These are phyloP conservation scores for Sporothrix brunneoviolacea DNA, from an alignment of 2,329 filamentous ascomycete species.

Conservation along the genomic window DNA sequence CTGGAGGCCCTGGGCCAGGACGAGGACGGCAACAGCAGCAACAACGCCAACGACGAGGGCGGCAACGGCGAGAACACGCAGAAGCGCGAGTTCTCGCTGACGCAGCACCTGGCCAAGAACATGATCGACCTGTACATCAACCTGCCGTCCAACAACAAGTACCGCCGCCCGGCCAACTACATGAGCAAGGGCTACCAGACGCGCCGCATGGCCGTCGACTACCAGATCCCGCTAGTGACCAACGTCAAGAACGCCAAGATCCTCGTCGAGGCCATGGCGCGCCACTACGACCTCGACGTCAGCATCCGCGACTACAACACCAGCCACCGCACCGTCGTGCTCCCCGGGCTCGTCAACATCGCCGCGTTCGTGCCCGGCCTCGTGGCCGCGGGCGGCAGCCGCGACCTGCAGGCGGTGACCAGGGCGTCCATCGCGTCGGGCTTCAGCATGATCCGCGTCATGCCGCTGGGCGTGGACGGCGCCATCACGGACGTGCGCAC, in stretches of 20 bases:
- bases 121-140: conserved; percentile 99
- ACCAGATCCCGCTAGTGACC: conserved; percentile 93
- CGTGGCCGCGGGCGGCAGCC: conserved; percentile 53
- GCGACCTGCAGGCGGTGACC: conserved; percentile 63
- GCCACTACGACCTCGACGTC: conserved; percentile 80
- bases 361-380: conserved; percentile 75
- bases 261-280: conserved; percentile 84
- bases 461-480: conserved; percentile 67
- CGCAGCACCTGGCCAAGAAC: conserved; percentile 94
- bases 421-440: conserved; percentile 68
- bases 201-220: conserved; percentile 93
- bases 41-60: too few relatives aligned
- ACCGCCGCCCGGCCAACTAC: conserved; percentile 92
- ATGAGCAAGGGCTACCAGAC: conserved; percentile 98
- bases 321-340: conserved; percentile 68
- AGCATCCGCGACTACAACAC: conserved; percentile 84
- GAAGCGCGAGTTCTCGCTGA: conserved; percentile 93
- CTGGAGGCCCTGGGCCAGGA: conserved; percentile 76
- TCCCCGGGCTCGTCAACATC: conserved; percentile 71
- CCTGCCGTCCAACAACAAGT: conserved; percentile 96
- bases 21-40: conserved; percentile 44
- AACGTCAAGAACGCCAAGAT: conserved; percentile 99
- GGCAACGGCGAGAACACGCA: conserved; percentile 50
- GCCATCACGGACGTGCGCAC: conserved; percentile 66
- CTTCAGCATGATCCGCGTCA: conserved; percentile 74